Evolutionary conservation across 768 basidiomycete genomes (phyloP).

Genomic region (Hericium rajendrae): DNA sequence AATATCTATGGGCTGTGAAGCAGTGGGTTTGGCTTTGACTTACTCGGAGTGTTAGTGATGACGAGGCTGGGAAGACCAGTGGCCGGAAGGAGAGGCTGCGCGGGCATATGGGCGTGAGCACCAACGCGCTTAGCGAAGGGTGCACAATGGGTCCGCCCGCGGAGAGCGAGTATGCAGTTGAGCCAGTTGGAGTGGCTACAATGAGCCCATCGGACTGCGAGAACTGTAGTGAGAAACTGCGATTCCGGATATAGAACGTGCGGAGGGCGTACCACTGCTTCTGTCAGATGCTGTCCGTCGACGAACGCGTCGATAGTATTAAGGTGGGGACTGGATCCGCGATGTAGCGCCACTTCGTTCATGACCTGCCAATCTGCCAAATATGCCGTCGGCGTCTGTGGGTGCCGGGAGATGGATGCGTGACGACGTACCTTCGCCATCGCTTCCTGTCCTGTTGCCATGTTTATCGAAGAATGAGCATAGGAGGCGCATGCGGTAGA

Average conservation of each 20-base stretch:
- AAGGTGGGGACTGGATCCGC: slow-evolving; percentile 84
- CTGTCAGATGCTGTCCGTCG: slow-evolving; percentile 90
- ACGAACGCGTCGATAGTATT: slow-evolving; percentile 92
- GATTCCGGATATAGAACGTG: neutral
- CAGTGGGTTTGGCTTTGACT: slow-evolving; percentile 13
- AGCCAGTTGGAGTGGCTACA: slow-evolving; percentile 92
- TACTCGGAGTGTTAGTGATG: slow-evolving; percentile 65
- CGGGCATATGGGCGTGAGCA: slow-evolving; percentile 94
- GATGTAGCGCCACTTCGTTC: slow-evolving; percentile 92
- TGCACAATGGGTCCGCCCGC: slow-evolving; percentile 96
- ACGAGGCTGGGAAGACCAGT: slow-evolving; percentile 80
- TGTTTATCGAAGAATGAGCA: slow-evolving; percentile 66
- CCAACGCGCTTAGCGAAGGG: slow-evolving; percentile 80
- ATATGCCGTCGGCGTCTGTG: neutral
- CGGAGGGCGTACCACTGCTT: slow-evolving; percentile 75
- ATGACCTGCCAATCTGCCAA: slow-evolving; percentile 87
- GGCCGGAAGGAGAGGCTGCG: slow-evolving; percentile 88
- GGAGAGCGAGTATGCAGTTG: slow-evolving; percentile 92
- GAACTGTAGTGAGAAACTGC: slow-evolving; percentile 6
- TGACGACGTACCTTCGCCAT: slow-evolving; percentile 40
- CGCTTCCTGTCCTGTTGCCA: slow-evolving; percentile 43
- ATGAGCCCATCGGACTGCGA: slow-evolving; percentile 85
- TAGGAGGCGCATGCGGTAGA: slow-evolving; percentile 85
- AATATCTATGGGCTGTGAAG: neutral
- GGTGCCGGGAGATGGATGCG: too few relatives aligned